These are phyloP conservation scores for Cicer pinnatifidum DNA, from an alignment of 306 rosid genomes.

Conservation along the genomic window DNA sequence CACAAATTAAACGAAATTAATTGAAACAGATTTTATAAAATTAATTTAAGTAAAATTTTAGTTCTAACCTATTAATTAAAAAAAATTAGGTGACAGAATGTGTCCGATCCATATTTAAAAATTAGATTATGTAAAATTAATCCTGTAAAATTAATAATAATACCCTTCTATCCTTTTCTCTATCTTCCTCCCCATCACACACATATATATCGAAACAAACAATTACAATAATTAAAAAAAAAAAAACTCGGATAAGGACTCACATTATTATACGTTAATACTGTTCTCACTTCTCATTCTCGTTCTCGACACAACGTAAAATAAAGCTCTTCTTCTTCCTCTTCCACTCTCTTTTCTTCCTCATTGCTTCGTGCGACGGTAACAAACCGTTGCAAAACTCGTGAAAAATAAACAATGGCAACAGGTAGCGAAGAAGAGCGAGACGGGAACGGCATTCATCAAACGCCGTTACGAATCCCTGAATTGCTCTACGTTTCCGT, in stretches of 20 bases:
- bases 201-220: background rate
- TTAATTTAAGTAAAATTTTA: too few relatives aligned
- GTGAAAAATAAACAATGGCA: slow-evolving; percentile 52
- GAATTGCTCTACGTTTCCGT: slow-evolving; percentile 74
- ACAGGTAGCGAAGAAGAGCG: slow-evolving; percentile 52
- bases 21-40: too few relatives aligned
- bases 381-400: slow-evolving; percentile 14
- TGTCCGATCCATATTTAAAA: too few relatives aligned
- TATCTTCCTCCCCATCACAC: background rate
- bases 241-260: slow-evolving; percentile 31
- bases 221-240: background rate
- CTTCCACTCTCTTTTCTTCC: background rate
- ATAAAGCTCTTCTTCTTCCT: background rate
- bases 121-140: too few relatives aligned
- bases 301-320: background rate
- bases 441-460: slow-evolving; percentile 44
- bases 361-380: background rate
- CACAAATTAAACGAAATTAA: too few relatives aligned
- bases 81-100: too few relatives aligned
- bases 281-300: background rate
- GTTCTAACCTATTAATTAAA: too few relatives aligned
- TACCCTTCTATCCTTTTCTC: background rate
- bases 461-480: slow-evolving; percentile 33
- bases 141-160: too few relatives aligned
- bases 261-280: background rate